Evolutionary conservation across 2,329 filamentous ascomycete species (phyloP).

Genomic region (Aspergillus vadensis): DNA sequence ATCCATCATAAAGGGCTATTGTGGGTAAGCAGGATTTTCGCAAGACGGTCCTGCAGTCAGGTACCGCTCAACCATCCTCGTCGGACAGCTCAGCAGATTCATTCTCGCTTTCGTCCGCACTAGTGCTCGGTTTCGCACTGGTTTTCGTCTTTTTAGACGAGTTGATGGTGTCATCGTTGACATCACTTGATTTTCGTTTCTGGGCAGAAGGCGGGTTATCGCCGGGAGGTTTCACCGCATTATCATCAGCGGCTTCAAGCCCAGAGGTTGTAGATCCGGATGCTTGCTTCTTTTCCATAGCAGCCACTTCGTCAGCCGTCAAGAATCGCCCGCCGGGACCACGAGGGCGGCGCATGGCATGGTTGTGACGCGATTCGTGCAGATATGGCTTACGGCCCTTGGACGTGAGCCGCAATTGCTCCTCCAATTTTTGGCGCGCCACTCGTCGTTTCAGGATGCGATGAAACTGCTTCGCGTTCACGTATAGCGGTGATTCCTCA

Average conservation of each 20-base stretch:
- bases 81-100: conserved; percentile 52
- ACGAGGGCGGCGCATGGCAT: conserved; percentile 92
- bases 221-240: conserved; percentile 31
- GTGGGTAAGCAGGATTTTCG: conserved; percentile 17
- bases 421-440: conserved; percentile 89
- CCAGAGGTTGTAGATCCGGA: conserved; percentile 34
- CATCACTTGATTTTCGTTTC: conserved; percentile 55
- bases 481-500: conserved; percentile 93
- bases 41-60: neutral
- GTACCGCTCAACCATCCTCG: conserved; percentile 49
- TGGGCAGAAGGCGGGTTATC: conserved; percentile 42
- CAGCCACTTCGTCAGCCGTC: conserved; percentile 92
- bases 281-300: conserved; percentile 71
- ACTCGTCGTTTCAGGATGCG: conserved; percentile 93
- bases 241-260: conserved; percentile 36
- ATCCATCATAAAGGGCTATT: conserved; percentile 33
- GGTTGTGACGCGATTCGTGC: conserved; percentile 95
- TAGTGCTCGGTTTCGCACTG: conserved; percentile 46
- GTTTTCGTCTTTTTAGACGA: conserved; percentile 55
- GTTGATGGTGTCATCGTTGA: conserved; percentile 46
- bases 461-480: conserved; percentile 98
- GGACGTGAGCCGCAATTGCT: conserved; percentile 84
- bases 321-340: conserved; percentile 94
- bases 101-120: conserved; percentile 56
- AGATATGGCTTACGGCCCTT: conserved; percentile 97